phyloP scores from a whole-genome alignment of 192 early-diverging fungal species.

The Gonapodya prolifera region DNA sequence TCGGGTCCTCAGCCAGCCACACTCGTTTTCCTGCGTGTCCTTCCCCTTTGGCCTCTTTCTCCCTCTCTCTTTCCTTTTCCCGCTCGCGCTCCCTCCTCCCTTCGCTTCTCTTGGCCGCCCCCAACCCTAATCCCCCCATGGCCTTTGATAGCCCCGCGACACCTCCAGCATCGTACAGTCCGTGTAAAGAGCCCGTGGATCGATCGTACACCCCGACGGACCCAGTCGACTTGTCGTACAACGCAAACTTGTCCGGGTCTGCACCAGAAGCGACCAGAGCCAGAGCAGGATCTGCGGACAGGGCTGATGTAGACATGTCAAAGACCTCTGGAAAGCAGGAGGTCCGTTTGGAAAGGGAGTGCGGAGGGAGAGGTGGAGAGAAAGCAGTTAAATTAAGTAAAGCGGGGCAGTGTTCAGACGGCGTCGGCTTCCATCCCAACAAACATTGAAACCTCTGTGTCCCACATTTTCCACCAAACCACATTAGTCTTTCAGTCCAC shows the following conservation, averaged over 20 bases:
- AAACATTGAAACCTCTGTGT: no score
- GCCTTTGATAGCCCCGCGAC: not conserved
- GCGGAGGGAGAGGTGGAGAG: no score
- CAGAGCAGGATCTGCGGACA: not conserved
- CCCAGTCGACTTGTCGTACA: not conserved
- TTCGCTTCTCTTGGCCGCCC: constrained; percentile 1
- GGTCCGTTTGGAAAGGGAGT: not conserved
- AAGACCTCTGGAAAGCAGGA: not conserved
- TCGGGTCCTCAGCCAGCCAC: constrained; percentile 15
- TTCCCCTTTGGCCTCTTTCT: not conserved
- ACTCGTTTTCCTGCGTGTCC: not conserved
- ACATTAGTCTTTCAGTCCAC: no score
- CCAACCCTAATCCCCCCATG: not conserved
- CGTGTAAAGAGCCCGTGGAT: not conserved
- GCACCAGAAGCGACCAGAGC: not conserved
- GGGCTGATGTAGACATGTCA: not conserved
- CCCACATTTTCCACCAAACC: no score
- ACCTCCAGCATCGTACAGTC: not conserved
- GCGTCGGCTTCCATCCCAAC: no score
- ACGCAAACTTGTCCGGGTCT: not conserved
- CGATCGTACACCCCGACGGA: constrained; percentile 1
- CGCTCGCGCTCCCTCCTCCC: no score
- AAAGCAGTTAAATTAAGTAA: no score
- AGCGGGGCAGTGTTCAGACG: no score
- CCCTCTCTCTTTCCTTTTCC: constrained; percentile 1